Percentiles rank a stretch among this genome's conserved stretches.
Evolutionary conservation across 2,329 filamentous ascomycete genomes (phyloP).

Genomic region (Macrophomina tecta): DNA sequence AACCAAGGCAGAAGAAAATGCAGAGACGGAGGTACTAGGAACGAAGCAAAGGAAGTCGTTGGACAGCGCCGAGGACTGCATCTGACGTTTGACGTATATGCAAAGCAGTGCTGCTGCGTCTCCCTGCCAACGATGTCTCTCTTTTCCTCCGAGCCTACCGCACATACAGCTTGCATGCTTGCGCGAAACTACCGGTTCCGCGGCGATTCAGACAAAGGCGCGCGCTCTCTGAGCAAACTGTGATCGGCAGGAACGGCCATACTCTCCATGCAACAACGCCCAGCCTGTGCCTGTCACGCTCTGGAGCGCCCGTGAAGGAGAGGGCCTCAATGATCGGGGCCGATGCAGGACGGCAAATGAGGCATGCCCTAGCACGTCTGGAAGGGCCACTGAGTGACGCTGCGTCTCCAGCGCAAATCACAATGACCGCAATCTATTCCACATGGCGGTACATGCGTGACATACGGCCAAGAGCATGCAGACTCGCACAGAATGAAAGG

Average conservation of each 20-base stretch:
- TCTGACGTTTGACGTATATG: conserved; percentile 26
- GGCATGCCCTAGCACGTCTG: background rate
- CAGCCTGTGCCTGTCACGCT: background rate
- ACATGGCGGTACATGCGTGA: conserved; percentile 22
- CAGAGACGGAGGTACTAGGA: conserved; percentile 23
- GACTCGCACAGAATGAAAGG: background rate
- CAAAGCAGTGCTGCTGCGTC: conserved; percentile 9
- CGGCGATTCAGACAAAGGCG: background rate
- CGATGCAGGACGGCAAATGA: conserved; percentile 5
- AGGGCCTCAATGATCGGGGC: background rate
- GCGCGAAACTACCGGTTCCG: background rate
- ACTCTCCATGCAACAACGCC: background rate
- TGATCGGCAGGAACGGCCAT: conserved; percentile 7
- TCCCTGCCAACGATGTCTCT: background rate
- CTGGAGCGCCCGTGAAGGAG: background rate
- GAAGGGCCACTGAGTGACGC: background rate
- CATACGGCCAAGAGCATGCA: conserved; percentile 2
- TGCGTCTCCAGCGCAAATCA: background rate
- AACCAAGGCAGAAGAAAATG: conserved; percentile 22
- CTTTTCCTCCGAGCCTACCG: conserved; percentile 9
- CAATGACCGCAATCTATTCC: conserved; percentile 6
- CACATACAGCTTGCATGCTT: too few relatives aligned
- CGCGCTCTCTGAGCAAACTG: background rate
- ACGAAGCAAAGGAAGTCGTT: background rate
- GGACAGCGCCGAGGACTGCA: background rate